Evolutionary conservation across 2,329 filamentous ascomycete genomes (phyloP).

Genomic region (Pezicula rhizophila): DNA sequence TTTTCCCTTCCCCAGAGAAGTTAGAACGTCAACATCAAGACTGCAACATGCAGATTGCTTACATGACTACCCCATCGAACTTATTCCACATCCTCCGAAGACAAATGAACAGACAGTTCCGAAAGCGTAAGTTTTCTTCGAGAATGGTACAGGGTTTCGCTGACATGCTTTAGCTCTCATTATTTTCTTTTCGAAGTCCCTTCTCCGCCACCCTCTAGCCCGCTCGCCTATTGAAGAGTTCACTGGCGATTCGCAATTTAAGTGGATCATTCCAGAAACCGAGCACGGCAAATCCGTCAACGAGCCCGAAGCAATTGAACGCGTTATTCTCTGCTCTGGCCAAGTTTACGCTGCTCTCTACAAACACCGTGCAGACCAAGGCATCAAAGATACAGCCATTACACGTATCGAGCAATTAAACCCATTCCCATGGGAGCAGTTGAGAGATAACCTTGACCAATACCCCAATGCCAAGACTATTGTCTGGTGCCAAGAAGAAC

Average conservation of each 20-base stretch:
- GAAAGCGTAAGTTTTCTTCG: conserved; percentile 71
- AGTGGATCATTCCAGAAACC: conserved; percentile 91
- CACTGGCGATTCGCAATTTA: conserved; percentile 84
- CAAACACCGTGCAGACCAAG: conserved; percentile 85
- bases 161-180: conserved; percentile 60
- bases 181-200: conserved; percentile 97
- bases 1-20: conserved; percentile 84
- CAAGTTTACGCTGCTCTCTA: conserved; percentile 87
- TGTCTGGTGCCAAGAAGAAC: conserved; percentile 96
- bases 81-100: conserved; percentile 93
- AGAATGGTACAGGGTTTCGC: neutral
- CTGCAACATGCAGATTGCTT: conserved; percentile 98
- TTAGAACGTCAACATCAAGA: conserved; percentile 97
- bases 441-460: conserved; percentile 91
- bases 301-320: conserved; percentile 79
- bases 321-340: conserved; percentile 88
- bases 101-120: conserved; percentile 98
- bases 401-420: conserved; percentile 96
- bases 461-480: conserved; percentile 98
- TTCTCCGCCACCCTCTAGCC: conserved; percentile 88
- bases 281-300: conserved; percentile 76
- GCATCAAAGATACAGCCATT: conserved; percentile 85
- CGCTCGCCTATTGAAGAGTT: conserved; percentile 90
- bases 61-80: conserved; percentile 95
- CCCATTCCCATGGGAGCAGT: conserved; percentile 96